Base-by-base conservation (phyloP, 2,329 filamentous ascomycete species). In the Pseudodiploospora longispora region DNA sequence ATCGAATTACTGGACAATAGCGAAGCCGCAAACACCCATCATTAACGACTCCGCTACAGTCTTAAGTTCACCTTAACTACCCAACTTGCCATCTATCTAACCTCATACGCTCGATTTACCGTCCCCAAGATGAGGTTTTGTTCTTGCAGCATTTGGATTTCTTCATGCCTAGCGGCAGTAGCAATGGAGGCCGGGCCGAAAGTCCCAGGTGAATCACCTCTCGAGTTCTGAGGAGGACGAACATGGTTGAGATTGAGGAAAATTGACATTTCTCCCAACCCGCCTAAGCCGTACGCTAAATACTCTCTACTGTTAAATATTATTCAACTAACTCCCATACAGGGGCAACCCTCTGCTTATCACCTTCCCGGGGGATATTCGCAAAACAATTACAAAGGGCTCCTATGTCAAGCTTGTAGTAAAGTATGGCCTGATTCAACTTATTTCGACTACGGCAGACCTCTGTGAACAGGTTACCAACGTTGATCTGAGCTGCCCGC, bases 361-460 rank as follows among this genome's bases (percentile, higher is more conserved):
- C 8, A 34, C 2, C 32, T 34, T 34, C 32, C 8, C 9, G 9
- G 32, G 32, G 12, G 32, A 34, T 9, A 34, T 36, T 41, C n/a
- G 29, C 8, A 27, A 43, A 12, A 6, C 4, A 9, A 34, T 34
- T 2, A 34, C n/a, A 34, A 9, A 85, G 43, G 88, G 86, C 50
- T 85, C 88, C 51, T 84, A 82, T 56, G 82, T 94, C 50, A 73
- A 82, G 44, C 66, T 95, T 34, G 75, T 82, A 55, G 88, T 95
- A 67, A 94, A 91, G 69, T 95, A 91, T 65, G 88, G 88, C 51
- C 71, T 93, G 52, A 94, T 95, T 64, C 85, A 82, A 47, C 75
- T 95, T 53, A 80, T 95, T 66, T 85, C 77, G 64, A 83, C 85
- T 52, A 74, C 74, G 51, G 80, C 82, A 56, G 82, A 93, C 59